A percentile compares a stretch with the other conserved stretches of the same genome.
These are phyloP conservation scores for Metschnikowia colocasiae DNA, from an alignment of 805 yeast genomes.

Conservation along the genomic window DNA sequence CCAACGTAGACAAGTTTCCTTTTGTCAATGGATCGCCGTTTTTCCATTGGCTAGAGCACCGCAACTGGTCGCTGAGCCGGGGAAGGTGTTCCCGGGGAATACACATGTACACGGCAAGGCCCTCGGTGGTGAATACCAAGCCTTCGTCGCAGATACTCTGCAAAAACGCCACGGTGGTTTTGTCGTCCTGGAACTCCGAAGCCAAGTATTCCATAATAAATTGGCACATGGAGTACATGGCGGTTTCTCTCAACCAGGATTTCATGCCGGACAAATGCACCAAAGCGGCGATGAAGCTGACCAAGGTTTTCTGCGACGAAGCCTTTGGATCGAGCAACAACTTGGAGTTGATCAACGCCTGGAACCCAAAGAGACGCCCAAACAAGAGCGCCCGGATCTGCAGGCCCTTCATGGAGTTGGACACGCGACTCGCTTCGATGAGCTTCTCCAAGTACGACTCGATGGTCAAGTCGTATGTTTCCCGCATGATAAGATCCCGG, in stretches of 20 bases:
- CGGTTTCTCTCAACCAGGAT: slow-evolving; percentile 84
- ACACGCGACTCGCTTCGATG: slow-evolving; percentile 32
- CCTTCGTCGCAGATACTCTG: slow-evolving; percentile 47
- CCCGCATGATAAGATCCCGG: slow-evolving; percentile 29
- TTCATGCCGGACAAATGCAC: slow-evolving; percentile 60
- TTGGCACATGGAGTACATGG: slow-evolving; percentile 65
- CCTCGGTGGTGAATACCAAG: slow-evolving; percentile 70
- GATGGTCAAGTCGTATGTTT: slow-evolving; percentile 30
- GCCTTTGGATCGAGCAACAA: slow-evolving; percentile 22
- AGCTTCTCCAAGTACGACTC: slow-evolving; percentile 36
- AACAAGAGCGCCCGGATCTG: slow-evolving; percentile 77
- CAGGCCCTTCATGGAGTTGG: slow-evolving; percentile 59
- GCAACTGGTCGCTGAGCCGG: slow-evolving; percentile 13
- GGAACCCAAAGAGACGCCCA: slow-evolving; percentile 83
- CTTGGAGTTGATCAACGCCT: slow-evolving; percentile 56
- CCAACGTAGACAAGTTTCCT: slow-evolving; percentile 58
- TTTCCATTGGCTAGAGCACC: slow-evolving; percentile 50
- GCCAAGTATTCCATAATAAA: slow-evolving; percentile 27
- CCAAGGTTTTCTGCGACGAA: slow-evolving; percentile 26
- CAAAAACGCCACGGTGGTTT: slow-evolving; percentile 32
- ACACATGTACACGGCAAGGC: slow-evolving; percentile 65
- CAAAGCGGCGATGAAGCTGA: slow-evolving; percentile 43
- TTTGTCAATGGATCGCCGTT: slow-evolving; percentile 67
- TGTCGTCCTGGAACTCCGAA: slow-evolving; percentile 14
- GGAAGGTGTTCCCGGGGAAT: slow-evolving; percentile 36